These are phyloP conservation scores for Terana coerulea DNA, from an alignment of 768 basidiomycete genomes.

Conservation along the genomic window DNA sequence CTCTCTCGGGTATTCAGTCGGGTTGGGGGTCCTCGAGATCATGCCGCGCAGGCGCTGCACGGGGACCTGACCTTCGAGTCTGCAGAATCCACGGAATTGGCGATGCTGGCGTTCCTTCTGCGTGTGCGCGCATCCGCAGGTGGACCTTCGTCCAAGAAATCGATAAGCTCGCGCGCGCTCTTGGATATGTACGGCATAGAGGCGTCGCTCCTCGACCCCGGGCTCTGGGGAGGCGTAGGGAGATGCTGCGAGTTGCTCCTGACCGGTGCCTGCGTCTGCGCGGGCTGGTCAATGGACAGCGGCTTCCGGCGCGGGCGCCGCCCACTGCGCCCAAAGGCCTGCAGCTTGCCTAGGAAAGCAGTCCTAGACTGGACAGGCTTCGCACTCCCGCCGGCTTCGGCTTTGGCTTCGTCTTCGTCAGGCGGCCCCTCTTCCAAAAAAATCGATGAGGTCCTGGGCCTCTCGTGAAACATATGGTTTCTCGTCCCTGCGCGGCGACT, in stretches of 20 bases:
- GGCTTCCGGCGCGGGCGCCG: not conserved
- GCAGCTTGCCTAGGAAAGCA: no score
- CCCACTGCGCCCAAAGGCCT: not conserved
- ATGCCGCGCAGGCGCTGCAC: no score
- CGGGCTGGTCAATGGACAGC: no score
- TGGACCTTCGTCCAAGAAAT: constrained; percentile 2
- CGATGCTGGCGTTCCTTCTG: not conserved
- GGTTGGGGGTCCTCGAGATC: no score
- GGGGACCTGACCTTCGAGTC: no score
- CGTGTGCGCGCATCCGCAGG: not conserved
- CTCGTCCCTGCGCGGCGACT: not conserved
- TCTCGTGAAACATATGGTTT: not conserved
- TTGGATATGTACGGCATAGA: constrained; percentile 1
- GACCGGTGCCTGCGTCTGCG: no score
- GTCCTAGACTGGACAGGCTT: no score
- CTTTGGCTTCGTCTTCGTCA: constrained; percentile 25
- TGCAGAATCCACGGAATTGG: not conserved
- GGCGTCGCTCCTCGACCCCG: not conserved
- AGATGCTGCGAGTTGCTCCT: no score
- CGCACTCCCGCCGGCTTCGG: no score
- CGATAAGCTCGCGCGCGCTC: constrained; percentile 3
- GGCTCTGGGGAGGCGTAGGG: not conserved
- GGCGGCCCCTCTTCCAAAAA: constrained; percentile 10
- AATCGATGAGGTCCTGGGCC: constrained; percentile 6
- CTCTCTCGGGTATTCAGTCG: no score